phyloP scores from a whole-genome alignment of 2,329 filamentous ascomycete genomes.

The Blastomyces parvus region DNA sequence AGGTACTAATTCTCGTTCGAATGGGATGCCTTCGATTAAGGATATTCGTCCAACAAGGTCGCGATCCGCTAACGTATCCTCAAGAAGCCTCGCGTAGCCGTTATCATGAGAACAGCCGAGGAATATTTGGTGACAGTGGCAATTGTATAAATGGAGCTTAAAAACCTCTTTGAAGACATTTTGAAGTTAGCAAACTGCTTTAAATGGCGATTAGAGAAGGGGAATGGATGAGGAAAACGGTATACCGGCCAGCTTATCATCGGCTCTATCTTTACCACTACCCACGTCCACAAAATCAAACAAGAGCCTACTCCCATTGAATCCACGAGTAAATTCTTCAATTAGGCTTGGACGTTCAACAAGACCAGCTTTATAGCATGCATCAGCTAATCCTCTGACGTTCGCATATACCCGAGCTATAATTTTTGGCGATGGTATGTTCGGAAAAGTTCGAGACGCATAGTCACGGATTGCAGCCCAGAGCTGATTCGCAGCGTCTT shows the following conservation, averaged over 20 bases:
- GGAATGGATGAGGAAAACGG: slow-evolving; percentile 7
- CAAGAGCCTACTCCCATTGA: slow-evolving; percentile 42
- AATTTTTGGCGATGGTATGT: slow-evolving; percentile 40
- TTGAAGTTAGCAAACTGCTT: neutral
- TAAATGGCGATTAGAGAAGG: neutral
- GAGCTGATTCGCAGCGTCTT: slow-evolving; percentile 44
- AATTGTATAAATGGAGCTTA: slow-evolving; percentile 47
- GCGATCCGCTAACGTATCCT: slow-evolving; percentile 40
- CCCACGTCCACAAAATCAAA: slow-evolving; percentile 46
- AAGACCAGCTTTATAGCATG: slow-evolving; percentile 39
- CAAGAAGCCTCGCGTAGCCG: slow-evolving; percentile 45
- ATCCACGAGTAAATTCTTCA: slow-evolving; percentile 47
- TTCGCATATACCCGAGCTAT: slow-evolving; percentile 47
- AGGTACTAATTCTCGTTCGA: slow-evolving; percentile 43
- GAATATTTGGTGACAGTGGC: slow-evolving; percentile 52
- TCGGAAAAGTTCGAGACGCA: slow-evolving; percentile 32
- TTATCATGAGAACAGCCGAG: slow-evolving; percentile 51
- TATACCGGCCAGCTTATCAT: slow-evolving; percentile 42
- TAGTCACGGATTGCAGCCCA: slow-evolving; percentile 37
- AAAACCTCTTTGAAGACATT: slow-evolving; percentile 39
- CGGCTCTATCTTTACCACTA: slow-evolving; percentile 35
- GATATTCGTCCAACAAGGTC: slow-evolving; percentile 42
- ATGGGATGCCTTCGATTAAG: slow-evolving; percentile 48
- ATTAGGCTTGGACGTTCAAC: slow-evolving; percentile 35
- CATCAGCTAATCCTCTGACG: slow-evolving; percentile 42